Evolutionary conservation across 2,329 filamentous ascomycete species (phyloP), one percentile per base, ranked within the genome.

Genomic region (Pseudopithomyces maydicus): DNA sequence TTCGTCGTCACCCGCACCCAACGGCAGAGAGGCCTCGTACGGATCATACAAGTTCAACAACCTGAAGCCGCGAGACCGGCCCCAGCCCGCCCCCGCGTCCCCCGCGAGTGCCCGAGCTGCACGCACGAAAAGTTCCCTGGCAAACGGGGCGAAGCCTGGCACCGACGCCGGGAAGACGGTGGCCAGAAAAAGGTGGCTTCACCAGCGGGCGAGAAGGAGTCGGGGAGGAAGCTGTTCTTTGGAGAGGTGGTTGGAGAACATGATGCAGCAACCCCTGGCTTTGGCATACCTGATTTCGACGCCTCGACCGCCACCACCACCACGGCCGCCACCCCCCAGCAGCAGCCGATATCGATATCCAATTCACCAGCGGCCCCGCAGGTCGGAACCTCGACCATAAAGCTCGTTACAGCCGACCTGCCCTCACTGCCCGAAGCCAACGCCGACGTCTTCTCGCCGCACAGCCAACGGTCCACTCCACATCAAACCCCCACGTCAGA

Each of bases 11-110:
- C 65, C 70, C n/a, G 62, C 70, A 23, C 69, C 66, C 7, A 62
- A 67, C 8, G 57, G 55, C 36, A 74, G 65, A 59, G 71, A 74
- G 52, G 62, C 66, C 14, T 59, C 70, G 8, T 74, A 75, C 35
- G 73, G 71, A 10, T 42, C 67, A 20, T 69, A 74, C 62, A 73
- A 70, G 55, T 74, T 74, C 67, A 73, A 67, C 61, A 70, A 75
- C 45, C 61, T 74, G 43, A 75, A 74, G 59, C 67, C 68, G 6
- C 64, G 73, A 36, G 73, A 75, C 35, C 54, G 72, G n/a, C 70
- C 72, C 2, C 73, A 74, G 61, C 69, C 72, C 23, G 70, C 72
- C 22, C 72, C 72, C 7, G 49, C 68, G 19, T 62, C 70, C 10
- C 68, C 72, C 41, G 63, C 68, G 8, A 63, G 54, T 38, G 52